Evolutionary conservation across 768 basidiomycete genomes (phyloP), one percentile per base, ranked within the genome.

Genomic region (Pulveroboletus sp.): DNA sequence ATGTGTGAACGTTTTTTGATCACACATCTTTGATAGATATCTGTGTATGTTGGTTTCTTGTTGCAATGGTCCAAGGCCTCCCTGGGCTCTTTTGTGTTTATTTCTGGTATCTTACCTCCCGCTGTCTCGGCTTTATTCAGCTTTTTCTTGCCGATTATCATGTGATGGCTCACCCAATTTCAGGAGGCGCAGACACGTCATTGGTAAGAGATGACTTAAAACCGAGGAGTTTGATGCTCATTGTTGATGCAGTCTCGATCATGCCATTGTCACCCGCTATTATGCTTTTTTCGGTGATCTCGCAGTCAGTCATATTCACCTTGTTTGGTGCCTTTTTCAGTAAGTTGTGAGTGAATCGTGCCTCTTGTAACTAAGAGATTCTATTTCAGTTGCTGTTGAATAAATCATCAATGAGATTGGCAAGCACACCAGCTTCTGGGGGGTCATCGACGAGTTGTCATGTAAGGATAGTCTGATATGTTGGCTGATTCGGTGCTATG

Each of bases 91-190:
- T 97, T 98, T 67, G 82, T 90, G 0, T 66, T 97, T 52, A 74
- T 94, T 32, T 94, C 92, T 63, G 94, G 94, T 86, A 84, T 97
- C 27, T 72, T 97, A n/a, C 97, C 97, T 3, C 91, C 97, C 1
- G 75, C 89, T 0, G 81, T 98, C 32, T 90, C 91, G 8, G 87
- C 90, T 5, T 47, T 93, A 16, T 97, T 99, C 59, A 88, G 89
- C 14, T 94, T 89, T 72, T 82, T 93, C 68, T 75, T 99, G 31
- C 97, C 97, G 2, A 80, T 91, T 60, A 72, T 94, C 66, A 97
- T 99, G 82, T 85, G 97, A 44, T 79, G 81, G 77, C 72, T 95
- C 40, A 77, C 76, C 6, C 72, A 71, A 64, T 92, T 88, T 50
- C 87, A 85, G 73, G 84, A 82, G 43, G 72, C 74, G 31, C 61